Evolutionary conservation across 345 rosid species (phyloP).

Genomic region (Citrus glauca): DNA sequence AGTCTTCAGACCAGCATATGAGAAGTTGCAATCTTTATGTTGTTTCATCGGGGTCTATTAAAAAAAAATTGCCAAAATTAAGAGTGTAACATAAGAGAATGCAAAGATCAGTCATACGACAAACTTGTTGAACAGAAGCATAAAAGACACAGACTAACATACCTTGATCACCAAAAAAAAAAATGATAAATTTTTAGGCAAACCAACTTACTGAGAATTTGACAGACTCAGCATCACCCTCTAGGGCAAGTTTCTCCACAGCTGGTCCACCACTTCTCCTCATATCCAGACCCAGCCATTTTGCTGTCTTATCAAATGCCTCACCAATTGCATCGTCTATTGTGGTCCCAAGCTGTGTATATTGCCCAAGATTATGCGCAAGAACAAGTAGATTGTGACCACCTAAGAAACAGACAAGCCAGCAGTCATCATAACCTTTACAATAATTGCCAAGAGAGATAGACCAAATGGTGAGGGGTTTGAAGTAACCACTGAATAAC

Average conservation of each 20-base stretch:
- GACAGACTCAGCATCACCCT: constrained; percentile 76
- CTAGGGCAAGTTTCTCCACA: constrained; percentile 83
- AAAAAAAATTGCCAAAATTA: constrained; percentile 11
- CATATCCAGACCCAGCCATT: constrained; percentile 95
- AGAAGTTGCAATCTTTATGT: constrained; percentile 91
- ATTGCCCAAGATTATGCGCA: constrained; percentile 83
- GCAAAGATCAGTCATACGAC: not conserved
- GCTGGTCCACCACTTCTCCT: constrained; percentile 96
- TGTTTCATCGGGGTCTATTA: constrained; percentile 79
- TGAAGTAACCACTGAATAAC: not conserved
- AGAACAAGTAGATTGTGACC: constrained; percentile 89
- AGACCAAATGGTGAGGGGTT: not conserved
- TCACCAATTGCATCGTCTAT: constrained; percentile 98
- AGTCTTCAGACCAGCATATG: constrained; percentile 95
- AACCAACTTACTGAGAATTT: constrained; percentile 60
- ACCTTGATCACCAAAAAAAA: not conserved
- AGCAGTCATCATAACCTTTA: not conserved
- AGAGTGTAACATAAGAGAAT: not conserved
- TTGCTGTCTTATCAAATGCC: constrained; percentile 91
- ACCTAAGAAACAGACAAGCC: constrained; percentile 37
- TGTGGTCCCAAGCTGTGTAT: constrained; percentile 86
- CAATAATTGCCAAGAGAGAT: not conserved
- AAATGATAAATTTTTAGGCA: not conserved
- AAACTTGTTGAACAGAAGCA: constrained; percentile 1
- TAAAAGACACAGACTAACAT: not conserved